Percentiles rank a stretch among this genome's conserved stretches.
Conservation (phyloP, 805 yeast genomes). For the Yarrowia porcina region DNA sequence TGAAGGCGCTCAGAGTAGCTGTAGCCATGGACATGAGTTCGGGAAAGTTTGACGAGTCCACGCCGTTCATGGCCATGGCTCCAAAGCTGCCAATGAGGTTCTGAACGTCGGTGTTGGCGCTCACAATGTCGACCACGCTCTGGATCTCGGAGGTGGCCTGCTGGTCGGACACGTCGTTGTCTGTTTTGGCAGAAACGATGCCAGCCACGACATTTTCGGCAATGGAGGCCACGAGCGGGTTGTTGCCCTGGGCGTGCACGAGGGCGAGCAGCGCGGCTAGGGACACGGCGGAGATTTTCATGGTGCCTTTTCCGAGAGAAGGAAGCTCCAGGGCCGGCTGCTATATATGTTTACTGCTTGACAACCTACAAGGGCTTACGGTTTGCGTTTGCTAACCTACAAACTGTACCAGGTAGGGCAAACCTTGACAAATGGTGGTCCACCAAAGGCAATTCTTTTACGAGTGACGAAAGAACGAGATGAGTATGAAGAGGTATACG, state of each 20-base stretch:
- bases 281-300: background rate
- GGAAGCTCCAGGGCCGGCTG: background rate
- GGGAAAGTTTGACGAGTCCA: slow-evolving; percentile 22
- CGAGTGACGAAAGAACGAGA: no score
- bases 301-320: background rate
- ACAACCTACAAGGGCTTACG: background rate
- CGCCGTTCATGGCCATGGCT: slow-evolving; percentile 7
- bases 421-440: background rate
- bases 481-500: no score
- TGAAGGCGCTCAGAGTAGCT: slow-evolving; percentile 15
- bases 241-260: slow-evolving; percentile 6
- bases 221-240: slow-evolving; percentile 10
- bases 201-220: slow-evolving; percentile 13
- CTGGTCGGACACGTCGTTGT: slow-evolving; percentile 23
- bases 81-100: slow-evolving; percentile 5
- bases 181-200: slow-evolving; percentile 16
- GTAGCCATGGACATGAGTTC: slow-evolving; percentile 10
- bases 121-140: slow-evolving; percentile 20
- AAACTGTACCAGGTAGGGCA: no score
- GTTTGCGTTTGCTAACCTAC: no score
- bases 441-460: background rate
- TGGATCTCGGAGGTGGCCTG: slow-evolving; percentile 26
- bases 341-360: background rate
- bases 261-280: background rate
- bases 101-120: slow-evolving; percentile 18